Percentiles rank a stretch among this genome's conserved stretches.
phyloP scores from a whole-genome alignment of 352 stramenopile genomes.

The Phytophthora pistaciae region DNA sequence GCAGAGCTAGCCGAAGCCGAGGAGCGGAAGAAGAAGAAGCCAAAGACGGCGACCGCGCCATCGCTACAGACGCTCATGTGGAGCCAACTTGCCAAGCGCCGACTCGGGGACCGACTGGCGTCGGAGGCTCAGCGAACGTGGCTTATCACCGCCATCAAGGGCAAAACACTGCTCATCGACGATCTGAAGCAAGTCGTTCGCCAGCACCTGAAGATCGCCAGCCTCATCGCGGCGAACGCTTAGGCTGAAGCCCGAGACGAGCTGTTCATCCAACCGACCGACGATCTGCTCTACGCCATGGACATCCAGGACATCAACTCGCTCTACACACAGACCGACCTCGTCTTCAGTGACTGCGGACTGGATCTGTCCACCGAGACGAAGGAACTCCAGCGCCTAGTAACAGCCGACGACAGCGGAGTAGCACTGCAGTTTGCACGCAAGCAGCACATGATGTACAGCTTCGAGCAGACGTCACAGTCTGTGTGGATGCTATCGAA shows the following conservation, averaged over 20 bases:
- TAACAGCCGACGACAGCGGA: not conserved
- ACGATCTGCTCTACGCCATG: not conserved
- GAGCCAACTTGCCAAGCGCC: not conserved
- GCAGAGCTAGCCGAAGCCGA: too few species aligned
- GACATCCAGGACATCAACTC: not conserved
- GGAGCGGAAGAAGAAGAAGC: too few species aligned
- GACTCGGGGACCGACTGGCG: not conserved
- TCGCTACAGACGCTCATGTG: not conserved
- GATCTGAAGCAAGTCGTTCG: constrained; percentile 10
- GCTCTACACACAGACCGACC: not conserved
- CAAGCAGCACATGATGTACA: not conserved
- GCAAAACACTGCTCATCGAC: constrained; percentile 1
- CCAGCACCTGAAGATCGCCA: not conserved
- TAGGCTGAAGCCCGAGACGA: not conserved
- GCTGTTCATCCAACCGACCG: not conserved
- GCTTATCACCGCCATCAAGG: not conserved
- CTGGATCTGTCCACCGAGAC: not conserved
- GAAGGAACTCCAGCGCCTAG: not conserved
- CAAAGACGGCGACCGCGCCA: not conserved
- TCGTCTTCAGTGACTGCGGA: not conserved
- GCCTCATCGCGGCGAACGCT: not conserved
- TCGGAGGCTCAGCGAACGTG: constrained; percentile 1
- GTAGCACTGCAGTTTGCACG: not conserved
- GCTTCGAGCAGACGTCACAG: not conserved
- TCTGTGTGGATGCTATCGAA: not conserved